Evolutionary conservation across 2,329 filamentous ascomycete species (phyloP), one percentile per base, ranked within the genome.

Genomic region (Colletotrichum aenigma): DNA sequence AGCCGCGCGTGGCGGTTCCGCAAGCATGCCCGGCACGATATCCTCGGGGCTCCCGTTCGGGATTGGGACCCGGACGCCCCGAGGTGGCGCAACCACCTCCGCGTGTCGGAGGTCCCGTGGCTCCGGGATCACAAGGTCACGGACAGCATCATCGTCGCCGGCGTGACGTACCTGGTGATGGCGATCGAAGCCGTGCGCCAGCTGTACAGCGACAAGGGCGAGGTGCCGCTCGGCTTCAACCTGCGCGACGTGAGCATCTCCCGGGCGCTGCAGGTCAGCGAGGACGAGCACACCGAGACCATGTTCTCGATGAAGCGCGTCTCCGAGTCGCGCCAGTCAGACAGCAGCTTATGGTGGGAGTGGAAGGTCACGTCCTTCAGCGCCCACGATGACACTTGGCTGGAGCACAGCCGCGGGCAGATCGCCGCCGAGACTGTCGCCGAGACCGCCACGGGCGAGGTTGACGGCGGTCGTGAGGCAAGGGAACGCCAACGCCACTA

Each of bases 121-220:
- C 83, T 87, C 28, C 79, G 86, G 67, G 86, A 89, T 76, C 88
- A 89, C 80, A 79, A 80, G 30, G 86, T 88, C 79, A 84, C 87
- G 70, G 87, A 82, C 78, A 81, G 85, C 62, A 83, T 84, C 74
- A 85, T 87, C 78, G 84, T 84, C 70, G 82, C 86, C 70, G 84
- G 81, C 18, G 80, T 82, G 12, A 85, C 83, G 43, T 78, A 80
- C 26, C 79, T 83, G 5, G 82, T 83, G 16, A 80, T 85, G 76
- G 75, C 71, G 4, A 70, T 76, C n/a, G 78, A 78, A 43, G 78
- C 74, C 4, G 66, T 76, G 10, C 78, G 77, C 58, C 74, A 76
- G 55, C 65, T 69, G 16, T 78, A 79, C 13, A 15, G 26, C 21
- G 48, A 60, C 61, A 70, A 55, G n/a, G 38, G 58, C 12, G 34